Base-by-base conservation (phyloP, 371 early-diverging fungal genomes). In the Mortierella sp. region DNA sequence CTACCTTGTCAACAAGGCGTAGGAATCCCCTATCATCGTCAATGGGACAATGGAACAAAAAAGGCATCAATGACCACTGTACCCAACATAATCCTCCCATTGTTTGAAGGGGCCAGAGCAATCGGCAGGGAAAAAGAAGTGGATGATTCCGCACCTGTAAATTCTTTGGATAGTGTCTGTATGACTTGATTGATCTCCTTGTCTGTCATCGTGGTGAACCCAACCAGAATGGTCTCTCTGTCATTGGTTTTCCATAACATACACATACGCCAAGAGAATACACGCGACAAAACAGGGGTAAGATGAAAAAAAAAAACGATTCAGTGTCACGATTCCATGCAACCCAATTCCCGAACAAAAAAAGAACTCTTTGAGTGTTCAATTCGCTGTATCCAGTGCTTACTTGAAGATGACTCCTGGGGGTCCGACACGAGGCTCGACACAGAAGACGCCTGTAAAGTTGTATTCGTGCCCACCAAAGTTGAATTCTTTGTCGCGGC, bases 381-480 rank as follows among this genome's bases (percentile, higher is more conserved):
- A 10, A 34, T 34, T 34, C 34, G 34, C 4, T 34, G 34, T n/a
- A n/a, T 7, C 34, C 34, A 34, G 34, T 34, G 23, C 70, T 78
- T 82, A 87, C 89, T 87, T 89, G 83, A 80, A 87, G 38, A 84
- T 58, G 21, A 87, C 79, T 18, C 85, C 87, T 26, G 85, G 87
- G 23, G 87, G 87, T 3, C 88, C 88, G 5, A 84, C 78, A 47
- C 81, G 82, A 43, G 89, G 84, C 26, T 83, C 78, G 18, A 86
- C 86, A 21, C 81, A 81, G 73, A 89, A 89, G 2, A 89, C 89
- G 34, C 89, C 89, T 24, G 88, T 87, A 52, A 83, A 74, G 64
- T 86, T 76, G 56, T 83, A 84, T 41, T 86, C 86, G 58, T 87
- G 88, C 14, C 89, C 89, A 46, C 88, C 89, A 80, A 87, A 89